Evolutionary conservation across 768 basidiomycete species (phyloP), one percentile per base, ranked within the genome.

Genomic region (Pleurotus tuber-regium): DNA sequence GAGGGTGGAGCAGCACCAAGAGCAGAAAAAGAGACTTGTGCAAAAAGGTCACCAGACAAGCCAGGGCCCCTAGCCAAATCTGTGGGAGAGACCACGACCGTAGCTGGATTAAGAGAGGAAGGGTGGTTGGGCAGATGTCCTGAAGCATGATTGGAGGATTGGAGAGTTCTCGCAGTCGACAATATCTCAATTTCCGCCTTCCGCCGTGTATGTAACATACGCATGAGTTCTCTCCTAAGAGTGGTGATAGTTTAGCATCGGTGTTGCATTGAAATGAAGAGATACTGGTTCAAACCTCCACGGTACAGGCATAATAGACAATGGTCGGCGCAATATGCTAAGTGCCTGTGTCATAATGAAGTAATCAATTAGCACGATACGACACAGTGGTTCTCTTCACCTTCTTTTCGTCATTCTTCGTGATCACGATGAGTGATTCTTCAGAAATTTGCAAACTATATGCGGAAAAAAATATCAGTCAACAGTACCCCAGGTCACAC

Each of bases 141-240:
- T 38, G 23, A 5, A 10, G 56, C 43, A 12, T 21, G 41, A 40
- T 31, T 28, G 40, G 48, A 31, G 30, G 38, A 23, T 29, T 26
- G 28, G 28, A 29, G 39, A 18, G 55, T 9, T 35, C 46, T 52
- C 19, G 54, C 61, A 11, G 57, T 60, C 10, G 68, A 67, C 29
- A 91, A 62, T 35, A 89, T 75, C 63, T 98, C 92, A 41, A 95
- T 95, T 67, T 98, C 96, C 2, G 95, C 95, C 67, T 98, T 98
- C 39, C 85, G 82, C n/a, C 89, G 81, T 4, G 70, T 73, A 61
- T 89, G 84, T 29, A 98, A 66, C 80, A 97, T 91, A 57, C 82
- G 74, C 64, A 76, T 75, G 2, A 98, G 80, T 61, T 96, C 92
- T 57, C 82, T 84, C 68, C 93, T 95, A 18, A 12, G 21, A 42